Percentiles rank a stretch among this genome's conserved stretches.
Conservation (phyloP, 2,329 filamentous ascomycete genomes). For the Ilyonectria destructans region DNA sequence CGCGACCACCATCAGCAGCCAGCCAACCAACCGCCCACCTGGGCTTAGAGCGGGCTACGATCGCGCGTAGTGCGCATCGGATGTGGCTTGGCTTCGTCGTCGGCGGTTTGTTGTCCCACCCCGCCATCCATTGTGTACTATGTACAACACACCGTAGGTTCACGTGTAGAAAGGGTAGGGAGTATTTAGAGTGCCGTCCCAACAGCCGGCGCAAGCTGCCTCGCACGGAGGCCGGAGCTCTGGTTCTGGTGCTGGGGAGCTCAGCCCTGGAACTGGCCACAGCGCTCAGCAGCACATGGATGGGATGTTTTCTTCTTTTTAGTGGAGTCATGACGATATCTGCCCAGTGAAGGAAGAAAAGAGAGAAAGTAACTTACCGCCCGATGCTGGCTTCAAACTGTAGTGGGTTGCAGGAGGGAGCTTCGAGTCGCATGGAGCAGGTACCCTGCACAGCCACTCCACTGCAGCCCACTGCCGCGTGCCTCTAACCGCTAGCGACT, state of each 20-base stretch:
- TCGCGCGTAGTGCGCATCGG: neutral
- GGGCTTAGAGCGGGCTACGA: neutral
- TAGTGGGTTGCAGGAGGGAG: neutral
- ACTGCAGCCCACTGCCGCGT: neutral
- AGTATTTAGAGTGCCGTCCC: no score
- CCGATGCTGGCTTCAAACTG: neutral
- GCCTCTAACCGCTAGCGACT: no score
- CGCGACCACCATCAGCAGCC: constrained; percentile 12
- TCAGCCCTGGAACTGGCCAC: neutral
- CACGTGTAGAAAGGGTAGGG: neutral
- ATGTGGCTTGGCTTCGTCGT: constrained; percentile 6
- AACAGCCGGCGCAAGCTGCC: no score
- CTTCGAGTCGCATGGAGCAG: neutral
- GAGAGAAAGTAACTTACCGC: neutral
- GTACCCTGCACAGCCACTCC: neutral
- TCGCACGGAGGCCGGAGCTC: neutral
- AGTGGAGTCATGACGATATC: neutral
- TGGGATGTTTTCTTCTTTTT: neutral
- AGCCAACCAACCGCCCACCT: neutral
- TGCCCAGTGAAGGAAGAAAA: neutral
- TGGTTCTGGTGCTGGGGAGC: neutral
- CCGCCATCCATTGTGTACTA: neutral
- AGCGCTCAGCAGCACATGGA: neutral
- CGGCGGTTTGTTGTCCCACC: neutral
- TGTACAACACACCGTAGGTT: neutral